Conservation (phyloP, 2,329 filamentous ascomycete species). For the Dryadomyces quercivorus region DNA sequence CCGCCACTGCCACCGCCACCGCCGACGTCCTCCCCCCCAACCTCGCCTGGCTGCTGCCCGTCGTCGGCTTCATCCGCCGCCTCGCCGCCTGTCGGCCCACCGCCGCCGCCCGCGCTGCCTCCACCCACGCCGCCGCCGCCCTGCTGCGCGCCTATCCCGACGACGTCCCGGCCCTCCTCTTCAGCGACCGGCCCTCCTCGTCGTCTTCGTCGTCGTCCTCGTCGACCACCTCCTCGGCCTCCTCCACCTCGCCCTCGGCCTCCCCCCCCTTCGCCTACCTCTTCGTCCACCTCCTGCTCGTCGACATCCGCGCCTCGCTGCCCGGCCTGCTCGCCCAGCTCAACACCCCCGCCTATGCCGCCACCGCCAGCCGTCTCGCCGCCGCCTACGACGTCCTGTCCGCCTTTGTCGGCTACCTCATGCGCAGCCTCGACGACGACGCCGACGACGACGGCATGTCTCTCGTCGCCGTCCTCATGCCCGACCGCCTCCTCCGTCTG, state of each 20-base stretch:
- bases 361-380: constrained; percentile 39
- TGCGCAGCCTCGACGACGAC: constrained; percentile 40
- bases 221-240: constrained; percentile 48
- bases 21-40: constrained; percentile 20
- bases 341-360: constrained; percentile 38
- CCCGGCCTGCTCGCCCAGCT: constrained; percentile 47
- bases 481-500: constrained; percentile 49
- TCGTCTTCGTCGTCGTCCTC: neutral
- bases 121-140: constrained; percentile 44
- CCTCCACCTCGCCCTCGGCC: constrained; percentile 39
- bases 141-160: constrained; percentile 43
- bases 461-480: constrained; percentile 26
- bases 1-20: neutral
- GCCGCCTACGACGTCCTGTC: constrained; percentile 51
- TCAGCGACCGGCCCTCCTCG: constrained; percentile 22
- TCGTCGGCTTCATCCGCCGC: constrained; percentile 36
- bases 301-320: constrained; percentile 52
- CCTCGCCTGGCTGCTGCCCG: constrained; percentile 39
- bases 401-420: constrained; percentile 45
- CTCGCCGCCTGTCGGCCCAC: constrained; percentile 44
- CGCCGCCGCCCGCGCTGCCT: constrained; percentile 41
- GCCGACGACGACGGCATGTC: constrained; percentile 10
- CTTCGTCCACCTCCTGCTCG: constrained; percentile 50
- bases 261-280: constrained; percentile 33
- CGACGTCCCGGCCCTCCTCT: constrained; percentile 35